A percentile compares a stretch with the other conserved stretches of the same genome.
phyloP scores from a whole-genome alignment of 116 monocot species.

The Posidonia oceanica region DNA sequence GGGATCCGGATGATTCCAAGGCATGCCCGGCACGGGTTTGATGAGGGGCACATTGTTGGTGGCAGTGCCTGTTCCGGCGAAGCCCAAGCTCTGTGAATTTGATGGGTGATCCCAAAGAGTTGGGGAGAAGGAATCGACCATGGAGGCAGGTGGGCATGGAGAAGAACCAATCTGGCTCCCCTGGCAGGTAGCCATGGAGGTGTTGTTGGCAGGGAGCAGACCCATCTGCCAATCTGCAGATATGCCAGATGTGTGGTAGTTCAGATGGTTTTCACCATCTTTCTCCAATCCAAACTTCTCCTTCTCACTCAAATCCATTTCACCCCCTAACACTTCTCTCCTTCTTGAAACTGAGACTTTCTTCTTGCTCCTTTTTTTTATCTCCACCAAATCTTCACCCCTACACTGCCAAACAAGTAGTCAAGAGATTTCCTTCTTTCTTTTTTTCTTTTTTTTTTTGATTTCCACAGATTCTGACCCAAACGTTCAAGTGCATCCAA shows the following conservation, averaged over 20 bases:
- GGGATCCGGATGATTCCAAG: constrained; percentile 17
- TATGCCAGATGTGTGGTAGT: constrained; percentile 13
- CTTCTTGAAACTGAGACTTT: not conserved
- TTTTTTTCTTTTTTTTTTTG: not conserved
- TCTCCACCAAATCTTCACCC: too few relatives aligned
- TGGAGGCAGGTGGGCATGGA: constrained; percentile 18
- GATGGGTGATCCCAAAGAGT: constrained; percentile 24
- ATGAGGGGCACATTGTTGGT: constrained; percentile 4
- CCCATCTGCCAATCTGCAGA: constrained; percentile 20
- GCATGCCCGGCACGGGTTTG: constrained; percentile 16
- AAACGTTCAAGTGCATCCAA: not conserved
- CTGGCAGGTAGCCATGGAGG: not conserved
- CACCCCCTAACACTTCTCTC: not conserved
- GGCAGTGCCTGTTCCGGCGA: not conserved
- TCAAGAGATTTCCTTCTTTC: not conserved
- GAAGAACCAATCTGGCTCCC: constrained; percentile 16
- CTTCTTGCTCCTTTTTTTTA: not conserved
- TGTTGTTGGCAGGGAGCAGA: constrained; percentile 1
- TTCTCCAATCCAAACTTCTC: constrained; percentile 38
- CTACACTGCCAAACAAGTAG: too few relatives aligned
- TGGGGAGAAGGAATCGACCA: constrained; percentile 31
- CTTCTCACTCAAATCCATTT: constrained; percentile 50
- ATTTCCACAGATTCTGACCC: not conserved
- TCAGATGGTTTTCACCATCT: constrained; percentile 19
- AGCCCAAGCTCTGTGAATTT: constrained; percentile 15